Percentiles rank a stretch among this genome's conserved stretches.
Evolutionary conservation across 108 stramenopile genomes (phyloP).

Genomic region (Hondaea fermentalgiana): DNA sequence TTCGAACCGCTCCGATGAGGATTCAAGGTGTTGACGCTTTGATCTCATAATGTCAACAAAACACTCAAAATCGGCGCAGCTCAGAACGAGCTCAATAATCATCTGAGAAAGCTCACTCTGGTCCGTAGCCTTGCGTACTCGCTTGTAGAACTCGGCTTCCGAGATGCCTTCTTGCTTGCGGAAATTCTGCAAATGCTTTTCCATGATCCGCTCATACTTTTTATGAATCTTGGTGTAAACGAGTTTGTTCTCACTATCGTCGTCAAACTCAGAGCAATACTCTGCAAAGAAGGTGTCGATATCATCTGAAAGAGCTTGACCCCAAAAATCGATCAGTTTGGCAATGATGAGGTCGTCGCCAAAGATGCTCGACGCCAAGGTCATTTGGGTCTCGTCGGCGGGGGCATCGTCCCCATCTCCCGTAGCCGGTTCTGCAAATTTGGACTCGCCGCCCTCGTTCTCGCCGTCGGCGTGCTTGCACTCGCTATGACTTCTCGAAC

Average conservation of each 20-base stretch:
- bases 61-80: slow-evolving; percentile 9
- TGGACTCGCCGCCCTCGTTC: background rate
- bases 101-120: background rate
- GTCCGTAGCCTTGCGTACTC: background rate
- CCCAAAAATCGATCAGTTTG: background rate
- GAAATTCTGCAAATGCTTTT: background rate
- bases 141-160: background rate
- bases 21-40: background rate
- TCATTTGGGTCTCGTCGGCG: background rate
- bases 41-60: slow-evolving; percentile 11
- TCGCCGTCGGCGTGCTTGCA: background rate
- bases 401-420: background rate
- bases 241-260: background rate
- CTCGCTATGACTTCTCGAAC: background rate
- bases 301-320: background rate
- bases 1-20: background rate
- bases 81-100: slow-evolving; percentile 7
- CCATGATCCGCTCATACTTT: background rate
- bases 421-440: background rate
- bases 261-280: background rate
- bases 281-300: slow-evolving; percentile 17
- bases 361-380: background rate
- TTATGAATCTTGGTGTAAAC: background rate
- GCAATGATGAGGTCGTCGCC: background rate
- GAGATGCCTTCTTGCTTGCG: background rate